Evolutionary conservation across 495 filamentous ascomycete species (phyloP), one percentile per base, ranked within the genome.

Genomic region (Parachaetomium inaequale): DNA sequence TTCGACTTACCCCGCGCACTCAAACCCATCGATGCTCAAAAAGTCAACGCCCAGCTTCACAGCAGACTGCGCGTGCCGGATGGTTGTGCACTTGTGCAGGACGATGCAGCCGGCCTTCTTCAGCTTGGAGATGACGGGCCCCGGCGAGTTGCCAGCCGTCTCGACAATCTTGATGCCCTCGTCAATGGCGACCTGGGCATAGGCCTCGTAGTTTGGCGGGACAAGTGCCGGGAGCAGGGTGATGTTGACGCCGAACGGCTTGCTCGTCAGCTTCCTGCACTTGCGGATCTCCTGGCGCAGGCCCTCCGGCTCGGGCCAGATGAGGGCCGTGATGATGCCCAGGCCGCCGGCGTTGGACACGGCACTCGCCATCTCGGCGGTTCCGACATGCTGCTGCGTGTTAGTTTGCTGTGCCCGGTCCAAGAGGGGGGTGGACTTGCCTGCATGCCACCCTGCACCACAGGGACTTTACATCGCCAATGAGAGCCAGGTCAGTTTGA

Each of bases 61-160:
- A 46, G 94, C 94, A 43, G 87, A 89, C 74, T 92, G 87, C 36
- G 94, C 94, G 69, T 98, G 94, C 23, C 93, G 80, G 74, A 98
- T 93, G 2, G 93, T 96, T 23, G 94, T 98, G 80, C 94, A 98
- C 78, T 98, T 98, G 81, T 98, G 94, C 50, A 98, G 82, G 66
- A 98, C 85, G 58, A 83, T 91, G 67, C 79, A 85, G 32, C 84
- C 84, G 29, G 86, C 90, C 53, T 83, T 81, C 79, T 98, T 98
- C 58, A 98, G 82, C 78, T 92, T 84, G 72, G 83, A 76, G 76
- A 98, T 97, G 38, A 98, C 88, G 17, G 92, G 90, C 15, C 92
- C 94, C 0, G 94, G 94, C 72, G 84, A 89, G 79, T 98, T 97
- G 49, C 94, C 94, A 12, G 94, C 94, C 7, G 94, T 98, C 80